A percentile compares a stretch with the other conserved stretches of the same genome.
These are phyloP conservation scores for Aspergillus baeticus DNA, from an alignment of 495 filamentous ascomycete genomes.

Conservation along the genomic window DNA sequence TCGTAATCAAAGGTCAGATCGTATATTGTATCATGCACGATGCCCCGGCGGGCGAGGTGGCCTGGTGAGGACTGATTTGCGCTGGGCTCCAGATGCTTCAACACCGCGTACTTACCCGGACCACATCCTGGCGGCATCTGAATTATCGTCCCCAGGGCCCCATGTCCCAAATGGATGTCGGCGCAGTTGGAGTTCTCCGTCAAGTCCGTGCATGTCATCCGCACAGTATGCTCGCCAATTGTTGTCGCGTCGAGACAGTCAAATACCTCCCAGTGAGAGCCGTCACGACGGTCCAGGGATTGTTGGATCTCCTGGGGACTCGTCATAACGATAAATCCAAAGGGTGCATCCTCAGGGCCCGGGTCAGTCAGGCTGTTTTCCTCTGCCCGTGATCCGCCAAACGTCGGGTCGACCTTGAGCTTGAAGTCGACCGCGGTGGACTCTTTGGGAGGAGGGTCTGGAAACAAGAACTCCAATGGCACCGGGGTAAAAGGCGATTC, in stretches of 20 bases:
- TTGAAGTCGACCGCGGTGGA: slow-evolving; percentile 22
- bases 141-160: slow-evolving; percentile 31
- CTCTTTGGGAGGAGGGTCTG: slow-evolving; percentile 16
- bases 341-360: slow-evolving; percentile 21
- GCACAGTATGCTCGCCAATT: slow-evolving; percentile 21
- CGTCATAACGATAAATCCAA: slow-evolving; percentile 28
- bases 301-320: slow-evolving; percentile 23
- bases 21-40: slow-evolving; percentile 14
- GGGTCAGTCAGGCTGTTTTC: slow-evolving; percentile 10
- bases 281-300: slow-evolving; percentile 8
- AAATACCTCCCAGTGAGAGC: slow-evolving; percentile 9
- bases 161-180: slow-evolving; percentile 27
- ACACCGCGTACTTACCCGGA: slow-evolving; percentile 37
- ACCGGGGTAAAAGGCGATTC: slow-evolving; percentile 29
- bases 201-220: slow-evolving; percentile 20
- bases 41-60: slow-evolving; percentile 11
- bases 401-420: slow-evolving; percentile 25
- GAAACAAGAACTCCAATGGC: slow-evolving; percentile 31
- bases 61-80: slow-evolving; percentile 19
- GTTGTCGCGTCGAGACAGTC: slow-evolving; percentile 25
- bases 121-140: slow-evolving; percentile 38
- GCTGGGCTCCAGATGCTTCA: slow-evolving; percentile 18
- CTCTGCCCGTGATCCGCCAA: slow-evolving; percentile 2
- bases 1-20: slow-evolving; percentile 36
- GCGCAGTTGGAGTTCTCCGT: slow-evolving; percentile 26